Evolutionary conservation across 1,139 yeast species (phyloP).

Genomic region (Suhomyces atakaporum): DNA sequence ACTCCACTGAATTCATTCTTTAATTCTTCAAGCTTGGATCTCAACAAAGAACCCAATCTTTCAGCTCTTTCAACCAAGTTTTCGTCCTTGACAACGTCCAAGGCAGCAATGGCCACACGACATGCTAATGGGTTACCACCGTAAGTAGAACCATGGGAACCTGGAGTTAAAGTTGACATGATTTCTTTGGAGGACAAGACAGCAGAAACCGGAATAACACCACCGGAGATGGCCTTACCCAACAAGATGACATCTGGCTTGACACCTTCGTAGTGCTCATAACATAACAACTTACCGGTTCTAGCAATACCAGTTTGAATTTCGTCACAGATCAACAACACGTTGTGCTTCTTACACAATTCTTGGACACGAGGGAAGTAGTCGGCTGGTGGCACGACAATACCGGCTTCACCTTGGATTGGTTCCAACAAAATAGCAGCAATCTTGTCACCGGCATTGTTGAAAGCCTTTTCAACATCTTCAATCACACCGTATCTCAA

Average conservation of each 20-base stretch:
- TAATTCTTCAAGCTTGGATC: slow-evolving; percentile 63
- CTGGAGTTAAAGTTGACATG: slow-evolving; percentile 89
- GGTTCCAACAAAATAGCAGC: slow-evolving; percentile 95
- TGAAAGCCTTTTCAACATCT: slow-evolving; percentile 82
- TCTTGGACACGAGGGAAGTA: slow-evolving; percentile 73
- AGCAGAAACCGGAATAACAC: slow-evolving; percentile 90
- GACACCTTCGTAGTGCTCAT: slow-evolving; percentile 79
- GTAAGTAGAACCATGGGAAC: slow-evolving; percentile 96
- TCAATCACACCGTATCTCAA: slow-evolving; percentile 81
- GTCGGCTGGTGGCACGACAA: slow-evolving; percentile 86
- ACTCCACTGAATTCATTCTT: slow-evolving; percentile 65
- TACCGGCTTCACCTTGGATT: slow-evolving; percentile 98
- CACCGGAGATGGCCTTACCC: slow-evolving; percentile 96
- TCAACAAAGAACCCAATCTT: slow-evolving; percentile 69
- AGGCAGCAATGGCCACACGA: slow-evolving; percentile 91
- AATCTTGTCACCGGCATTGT: slow-evolving; percentile 83
- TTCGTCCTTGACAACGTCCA: slow-evolving; percentile 87
- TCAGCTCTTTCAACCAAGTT: slow-evolving; percentile 78
- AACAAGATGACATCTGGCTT: slow-evolving; percentile 84
- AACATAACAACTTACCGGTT: slow-evolving; percentile 91
- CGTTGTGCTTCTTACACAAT: slow-evolving; percentile 81
- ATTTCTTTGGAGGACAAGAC: slow-evolving; percentile 85
- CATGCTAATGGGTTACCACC: slow-evolving; percentile 98
- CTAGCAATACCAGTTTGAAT: slow-evolving; percentile 98
- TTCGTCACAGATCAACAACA: slow-evolving; percentile 90